These are phyloP conservation scores for Pyrus hybrid DNA, from an alignment of 331 rosid genomes.

Conservation along the genomic window DNA sequence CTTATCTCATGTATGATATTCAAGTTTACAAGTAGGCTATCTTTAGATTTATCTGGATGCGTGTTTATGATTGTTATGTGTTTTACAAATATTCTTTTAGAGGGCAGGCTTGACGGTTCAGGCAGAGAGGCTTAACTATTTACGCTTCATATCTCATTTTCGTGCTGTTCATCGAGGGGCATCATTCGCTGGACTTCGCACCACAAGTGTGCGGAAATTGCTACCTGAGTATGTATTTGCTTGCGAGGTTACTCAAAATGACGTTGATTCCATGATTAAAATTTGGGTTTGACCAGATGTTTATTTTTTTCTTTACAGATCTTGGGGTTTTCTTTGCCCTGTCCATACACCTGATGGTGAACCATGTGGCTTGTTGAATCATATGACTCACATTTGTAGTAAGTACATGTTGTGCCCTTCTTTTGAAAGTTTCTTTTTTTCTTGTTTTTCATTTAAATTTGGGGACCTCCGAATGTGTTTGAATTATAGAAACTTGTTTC, in stretches of 20 bases:
- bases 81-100: conserved; percentile 36
- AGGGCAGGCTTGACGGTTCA: conserved; percentile 81
- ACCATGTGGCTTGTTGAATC: conserved; percentile 97
- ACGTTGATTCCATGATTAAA: neutral
- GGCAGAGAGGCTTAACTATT: conserved; percentile 85
- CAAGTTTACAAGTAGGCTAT: neutral
- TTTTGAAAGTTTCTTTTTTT: too few species aligned
- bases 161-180: conserved; percentile 99
- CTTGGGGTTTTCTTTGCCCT: conserved; percentile 99
- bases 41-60: neutral
- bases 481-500: neutral
- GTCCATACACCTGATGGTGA: conserved; percentile 99
- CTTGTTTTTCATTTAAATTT: neutral
- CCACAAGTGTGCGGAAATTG: conserved; percentile 92
- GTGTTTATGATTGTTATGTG: neutral
- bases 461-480: neutral
- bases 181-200: conserved; percentile 92
- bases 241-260: neutral
- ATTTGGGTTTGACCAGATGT: neutral
- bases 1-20: neutral
- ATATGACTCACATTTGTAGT: conserved; percentile 70
- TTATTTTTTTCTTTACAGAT: conserved; percentile 34
- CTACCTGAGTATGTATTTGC: conserved; percentile 72
- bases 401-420: conserved; percentile 24
- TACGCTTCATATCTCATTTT: conserved; percentile 87